Base-by-base conservation (phyloP, 2,329 filamentous ascomycete species). In the Diaporthe destruens region DNA sequence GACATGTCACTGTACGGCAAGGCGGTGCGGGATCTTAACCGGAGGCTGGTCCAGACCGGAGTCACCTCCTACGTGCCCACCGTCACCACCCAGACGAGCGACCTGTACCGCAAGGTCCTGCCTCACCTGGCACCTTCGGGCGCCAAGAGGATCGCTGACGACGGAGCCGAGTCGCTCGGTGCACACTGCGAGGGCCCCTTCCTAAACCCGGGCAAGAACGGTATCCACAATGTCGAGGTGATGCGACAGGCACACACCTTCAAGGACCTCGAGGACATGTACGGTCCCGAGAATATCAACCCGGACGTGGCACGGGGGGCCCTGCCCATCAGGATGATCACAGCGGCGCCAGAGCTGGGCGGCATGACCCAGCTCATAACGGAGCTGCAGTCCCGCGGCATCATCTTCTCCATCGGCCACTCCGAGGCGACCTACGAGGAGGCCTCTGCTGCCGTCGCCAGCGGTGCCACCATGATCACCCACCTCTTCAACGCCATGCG, bases 401-500 rank as follows among this genome's bases (percentile, higher is more conserved):
- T 97, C 78, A 86, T 93, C 76, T 94, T 91, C 81, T 93, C 93
- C 2, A 92, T 97, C 75, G 95, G 95, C 9, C 95, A 98, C 83
- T 94, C 94, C 0, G 94, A 97, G 80, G 93, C 94, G 18, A 94
- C 93, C 0, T 97, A 96, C 80, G 94, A 97, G 81, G 88, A 96
- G 79, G 94, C 93, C 1, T 90, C 92, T 5, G 83, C 85, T 6
- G 93, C 93, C 25, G 88, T 96, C 4, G 85, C 85, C n/a, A 87
- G 90, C 8, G 95, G 95, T 67, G 94, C 93, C 2, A 93, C 89
- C 63, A 97, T 97, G 94, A 93, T 98, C 76, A 98, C 95, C 0
- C 95, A 98, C 79, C 87, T 98, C 1, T 98, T 97, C 89, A 98
- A 98, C 80, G 95, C 95, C 34, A 98, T 98, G 95, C 89, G 91